These are phyloP conservation scores for Nannochloropsis granulata DNA, from an alignment of 108 stramenopile species.

Conservation along the genomic window DNA sequence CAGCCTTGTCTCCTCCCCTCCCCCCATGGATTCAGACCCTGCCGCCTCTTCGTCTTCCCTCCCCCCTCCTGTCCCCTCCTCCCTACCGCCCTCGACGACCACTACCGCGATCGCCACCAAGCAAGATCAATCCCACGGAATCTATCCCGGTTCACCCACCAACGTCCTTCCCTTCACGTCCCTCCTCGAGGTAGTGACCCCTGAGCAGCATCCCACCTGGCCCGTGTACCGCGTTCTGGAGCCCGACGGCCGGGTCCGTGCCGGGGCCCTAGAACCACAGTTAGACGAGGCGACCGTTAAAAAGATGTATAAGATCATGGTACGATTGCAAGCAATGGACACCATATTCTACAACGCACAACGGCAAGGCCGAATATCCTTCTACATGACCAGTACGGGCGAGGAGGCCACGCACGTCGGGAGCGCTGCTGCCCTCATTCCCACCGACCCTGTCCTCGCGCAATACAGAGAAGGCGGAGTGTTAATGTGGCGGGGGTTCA, in stretches of 20 bases:
- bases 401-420: slow-evolving; percentile 89
- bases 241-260: slow-evolving; percentile 2
- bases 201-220: neutral
- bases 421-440: slow-evolving; percentile 60
- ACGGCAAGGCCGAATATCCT: slow-evolving; percentile 87
- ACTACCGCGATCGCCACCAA: neutral
- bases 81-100: neutral
- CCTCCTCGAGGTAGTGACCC: neutral
- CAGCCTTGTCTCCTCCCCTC: neutral
- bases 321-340: slow-evolving; percentile 82
- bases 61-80: neutral
- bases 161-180: neutral
- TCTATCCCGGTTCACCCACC: neutral
- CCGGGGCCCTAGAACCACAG: slow-evolving; percentile 14
- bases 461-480: slow-evolving; percentile 92
- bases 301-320: slow-evolving; percentile 59
- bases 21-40: neutral
- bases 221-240: slow-evolving; percentile 27
- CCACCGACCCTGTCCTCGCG: slow-evolving; percentile 65
- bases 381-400: slow-evolving; percentile 45
- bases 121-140: neutral
- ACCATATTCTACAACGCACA: slow-evolving; percentile 85
- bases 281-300: slow-evolving; percentile 13
- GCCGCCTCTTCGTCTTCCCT: neutral
- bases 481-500: slow-evolving; percentile 96